phyloP scores from a whole-genome alignment of 2,329 filamentous ascomycete genomes.

The Phialophora macrospora region DNA sequence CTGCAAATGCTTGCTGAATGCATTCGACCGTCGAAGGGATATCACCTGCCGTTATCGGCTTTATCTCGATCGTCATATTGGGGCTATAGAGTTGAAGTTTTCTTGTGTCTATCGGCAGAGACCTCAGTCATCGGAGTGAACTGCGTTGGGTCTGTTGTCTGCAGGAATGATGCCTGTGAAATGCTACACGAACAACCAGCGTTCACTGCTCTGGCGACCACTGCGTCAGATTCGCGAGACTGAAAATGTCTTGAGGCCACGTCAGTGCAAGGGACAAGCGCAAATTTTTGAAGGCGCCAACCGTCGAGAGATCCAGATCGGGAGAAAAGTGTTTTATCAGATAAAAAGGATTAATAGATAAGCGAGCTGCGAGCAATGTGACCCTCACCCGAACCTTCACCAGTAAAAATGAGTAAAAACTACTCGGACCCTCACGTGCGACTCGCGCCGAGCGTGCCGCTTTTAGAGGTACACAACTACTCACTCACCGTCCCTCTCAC shows the following conservation, averaged over 20 bases:
- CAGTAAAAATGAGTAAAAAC: no score
- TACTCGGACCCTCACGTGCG: no score
- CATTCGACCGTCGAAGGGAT: constrained; percentile 68
- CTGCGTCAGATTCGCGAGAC: no score
- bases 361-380: neutral
- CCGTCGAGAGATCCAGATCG: neutral
- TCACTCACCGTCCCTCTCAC: no score
- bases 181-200: neutral
- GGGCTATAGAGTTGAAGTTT: neutral
- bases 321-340: neutral
- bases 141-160: neutral
- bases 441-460: no score
- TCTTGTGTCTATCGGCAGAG: neutral
- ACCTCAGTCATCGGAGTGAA: neutral
- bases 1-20: constrained; percentile 68
- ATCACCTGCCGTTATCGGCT: constrained; percentile 61
- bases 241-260: no score
- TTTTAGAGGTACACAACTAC: no score
- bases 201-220: no score
- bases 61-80: constrained; percentile 60
- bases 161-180: neutral
- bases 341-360: neutral
- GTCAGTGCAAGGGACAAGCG: neutral
- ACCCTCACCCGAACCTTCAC: neutral
- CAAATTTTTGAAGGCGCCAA: neutral